A percentile compares a stretch with the other conserved stretches of the same genome.
Evolutionary conservation across 129 eudicot genomes (phyloP).

Genomic region (Oenanthe sinensis): DNA sequence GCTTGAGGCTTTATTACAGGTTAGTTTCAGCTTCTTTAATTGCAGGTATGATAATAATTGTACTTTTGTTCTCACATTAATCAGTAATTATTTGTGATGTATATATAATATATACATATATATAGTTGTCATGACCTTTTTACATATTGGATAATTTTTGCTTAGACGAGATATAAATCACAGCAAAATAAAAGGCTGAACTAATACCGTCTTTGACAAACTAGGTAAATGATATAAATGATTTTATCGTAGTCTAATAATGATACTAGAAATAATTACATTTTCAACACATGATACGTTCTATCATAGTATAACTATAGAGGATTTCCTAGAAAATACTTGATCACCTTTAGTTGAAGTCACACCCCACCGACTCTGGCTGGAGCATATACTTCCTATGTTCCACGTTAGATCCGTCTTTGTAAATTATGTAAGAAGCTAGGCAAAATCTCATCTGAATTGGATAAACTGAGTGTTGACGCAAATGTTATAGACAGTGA

Average conservation of each 20-base stretch:
- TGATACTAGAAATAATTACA: too few relatives aligned
- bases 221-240: too few relatives aligned
- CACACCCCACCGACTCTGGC: not conserved
- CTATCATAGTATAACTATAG: not conserved
- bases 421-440: not conserved
- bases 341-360: not conserved
- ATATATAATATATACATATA: too few relatives aligned
- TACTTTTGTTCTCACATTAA: not conserved
- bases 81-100: not conserved
- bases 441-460: not conserved
- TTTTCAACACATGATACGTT: too few relatives aligned
- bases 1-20: constrained; percentile 91
- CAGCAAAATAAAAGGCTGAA: too few relatives aligned
- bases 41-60: not conserved
- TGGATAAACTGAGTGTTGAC: not conserved
- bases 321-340: not conserved
- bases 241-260: too few relatives aligned
- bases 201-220: too few relatives aligned
- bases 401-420: not conserved
- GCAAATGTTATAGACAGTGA: not conserved
- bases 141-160: too few relatives aligned
- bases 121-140: too few relatives aligned
- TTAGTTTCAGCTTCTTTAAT: constrained; percentile 14
- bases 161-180: too few relatives aligned
- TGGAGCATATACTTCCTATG: not conserved